Conservation (phyloP, 768 basidiomycete species). For the Phylloporus scabripes region DNA sequence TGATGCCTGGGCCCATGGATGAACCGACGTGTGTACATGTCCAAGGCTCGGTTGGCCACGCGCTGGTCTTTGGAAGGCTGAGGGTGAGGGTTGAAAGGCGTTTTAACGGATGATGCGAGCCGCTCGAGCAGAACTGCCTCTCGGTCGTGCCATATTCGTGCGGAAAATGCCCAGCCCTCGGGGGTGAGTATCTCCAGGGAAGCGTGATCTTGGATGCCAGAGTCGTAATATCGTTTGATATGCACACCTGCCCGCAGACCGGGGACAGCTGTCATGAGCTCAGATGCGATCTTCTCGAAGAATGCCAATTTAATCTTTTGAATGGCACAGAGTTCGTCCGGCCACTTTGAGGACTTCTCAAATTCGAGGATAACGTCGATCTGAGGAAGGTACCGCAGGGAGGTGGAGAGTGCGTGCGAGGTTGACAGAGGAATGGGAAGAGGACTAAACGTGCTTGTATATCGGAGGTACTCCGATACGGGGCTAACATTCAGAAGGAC, state of each 20-base stretch:
- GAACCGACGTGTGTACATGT: constrained; percentile 65
- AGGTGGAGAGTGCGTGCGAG: constrained; percentile 46
- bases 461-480: constrained; percentile 67
- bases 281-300: constrained; percentile 71
- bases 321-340: constrained; percentile 86
- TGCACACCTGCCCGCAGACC: constrained; percentile 57
- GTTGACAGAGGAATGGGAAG: constrained; percentile 58
- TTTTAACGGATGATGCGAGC: constrained; percentile 45
- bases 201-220: constrained; percentile 62
- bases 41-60: constrained; percentile 51
- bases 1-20: constrained; percentile 82
- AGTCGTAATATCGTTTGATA: constrained; percentile 44
- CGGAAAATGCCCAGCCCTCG: constrained; percentile 83
- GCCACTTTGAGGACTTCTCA: constrained; percentile 91
- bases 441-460: constrained; percentile 80
- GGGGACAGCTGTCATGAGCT: constrained; percentile 47
- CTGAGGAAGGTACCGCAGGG: constrained; percentile 60
- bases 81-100: not conserved
- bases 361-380: constrained; percentile 82
- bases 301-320: constrained; percentile 94
- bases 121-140: constrained; percentile 76
- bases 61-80: constrained; percentile 39
- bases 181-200: constrained; percentile 72
- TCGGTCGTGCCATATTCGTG: constrained; percentile 82
- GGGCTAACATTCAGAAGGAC: constrained; percentile 72